Evolutionary conservation across 331 rosid genomes (phyloP).

Genomic region (Malus hybrid): DNA sequence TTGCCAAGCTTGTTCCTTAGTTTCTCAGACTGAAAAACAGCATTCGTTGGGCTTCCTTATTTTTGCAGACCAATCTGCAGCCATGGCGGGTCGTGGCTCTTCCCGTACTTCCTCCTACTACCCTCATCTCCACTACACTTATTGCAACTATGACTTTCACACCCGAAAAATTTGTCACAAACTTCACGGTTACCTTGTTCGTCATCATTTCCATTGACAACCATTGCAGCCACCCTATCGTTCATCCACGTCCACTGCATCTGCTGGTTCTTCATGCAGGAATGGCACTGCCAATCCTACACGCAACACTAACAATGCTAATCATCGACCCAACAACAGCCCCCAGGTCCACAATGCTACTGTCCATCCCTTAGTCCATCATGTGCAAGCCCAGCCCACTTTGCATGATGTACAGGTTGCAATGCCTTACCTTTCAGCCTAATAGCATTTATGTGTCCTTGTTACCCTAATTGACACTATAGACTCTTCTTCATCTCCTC

Average conservation of each 20-base stretch:
- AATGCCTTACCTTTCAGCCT: fast-evolving
- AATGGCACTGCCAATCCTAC: too few species aligned
- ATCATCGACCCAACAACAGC: too few species aligned
- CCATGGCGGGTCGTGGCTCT: fast-evolving
- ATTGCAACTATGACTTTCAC: too few species aligned
- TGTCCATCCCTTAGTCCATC: fast-evolving
- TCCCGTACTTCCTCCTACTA: fast-evolving
- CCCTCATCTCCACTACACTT: too few species aligned
- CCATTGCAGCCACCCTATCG: fast-evolving
- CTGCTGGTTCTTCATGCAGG: too few species aligned
- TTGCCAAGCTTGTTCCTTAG: not conserved
- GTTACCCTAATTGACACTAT: fast-evolving
- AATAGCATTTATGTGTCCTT: fast-evolving
- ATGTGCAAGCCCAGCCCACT: too few species aligned
- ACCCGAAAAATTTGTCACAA: too few species aligned
- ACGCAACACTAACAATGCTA: too few species aligned
- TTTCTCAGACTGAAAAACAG: too few species aligned
- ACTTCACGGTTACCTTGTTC: not conserved
- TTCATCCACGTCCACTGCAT: fast-evolving
- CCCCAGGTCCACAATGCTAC: too few species aligned
- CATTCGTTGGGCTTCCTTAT: too few species aligned
- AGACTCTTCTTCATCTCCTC: fast-evolving
- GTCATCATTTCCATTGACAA: not conserved
- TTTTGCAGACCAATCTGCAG: too few species aligned
- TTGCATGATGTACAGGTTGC: fast-evolving